Evolutionary conservation across 108 stramenopile species (phyloP).

Genomic region (Cylindrotheca fusiformis): DNA sequence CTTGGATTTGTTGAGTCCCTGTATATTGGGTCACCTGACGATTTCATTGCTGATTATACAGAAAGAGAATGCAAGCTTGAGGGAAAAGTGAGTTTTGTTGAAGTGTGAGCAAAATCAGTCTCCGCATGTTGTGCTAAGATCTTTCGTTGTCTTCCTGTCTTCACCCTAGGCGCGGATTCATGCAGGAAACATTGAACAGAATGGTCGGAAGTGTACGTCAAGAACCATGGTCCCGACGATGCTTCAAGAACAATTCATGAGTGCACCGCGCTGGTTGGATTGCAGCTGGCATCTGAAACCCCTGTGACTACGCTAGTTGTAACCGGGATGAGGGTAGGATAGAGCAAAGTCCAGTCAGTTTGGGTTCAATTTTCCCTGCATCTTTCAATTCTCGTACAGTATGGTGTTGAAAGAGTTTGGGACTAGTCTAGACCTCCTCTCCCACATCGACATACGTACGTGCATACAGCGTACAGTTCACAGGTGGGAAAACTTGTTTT

Average conservation of each 20-base stretch:
- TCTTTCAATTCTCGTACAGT: too few relatives aligned
- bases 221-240: conserved; percentile 52
- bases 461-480: too few relatives aligned
- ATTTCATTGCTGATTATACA: conserved; percentile 13
- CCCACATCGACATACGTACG: too few relatives aligned
- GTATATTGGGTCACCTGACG: conserved; percentile 23
- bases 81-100: too few relatives aligned
- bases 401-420: too few relatives aligned
- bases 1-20: conserved; percentile 10
- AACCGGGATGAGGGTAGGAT: conserved; percentile 83
- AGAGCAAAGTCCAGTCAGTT: too few relatives aligned
- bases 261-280: conserved; percentile 68
- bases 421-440: too few relatives aligned
- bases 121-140: conserved; percentile 38
- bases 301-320: conserved; percentile 67
- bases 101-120: conserved; percentile 1
- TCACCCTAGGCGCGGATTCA: conserved; percentile 62
- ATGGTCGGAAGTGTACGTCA: conserved; percentile 61
- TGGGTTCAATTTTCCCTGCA: too few relatives aligned
- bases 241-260: conserved; percentile 74
- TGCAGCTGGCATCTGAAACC: conserved; percentile 56
- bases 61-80: not conserved
- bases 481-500: too few relatives aligned
- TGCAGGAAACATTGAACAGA: conserved; percentile 72
- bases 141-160: too few relatives aligned